A percentile compares a stretch with the other conserved stretches of the same genome.
These are phyloP conservation scores for Thermochaetoides thermophila DNA, from an alignment of 495 filamentous ascomycete species.

Conservation along the genomic window DNA sequence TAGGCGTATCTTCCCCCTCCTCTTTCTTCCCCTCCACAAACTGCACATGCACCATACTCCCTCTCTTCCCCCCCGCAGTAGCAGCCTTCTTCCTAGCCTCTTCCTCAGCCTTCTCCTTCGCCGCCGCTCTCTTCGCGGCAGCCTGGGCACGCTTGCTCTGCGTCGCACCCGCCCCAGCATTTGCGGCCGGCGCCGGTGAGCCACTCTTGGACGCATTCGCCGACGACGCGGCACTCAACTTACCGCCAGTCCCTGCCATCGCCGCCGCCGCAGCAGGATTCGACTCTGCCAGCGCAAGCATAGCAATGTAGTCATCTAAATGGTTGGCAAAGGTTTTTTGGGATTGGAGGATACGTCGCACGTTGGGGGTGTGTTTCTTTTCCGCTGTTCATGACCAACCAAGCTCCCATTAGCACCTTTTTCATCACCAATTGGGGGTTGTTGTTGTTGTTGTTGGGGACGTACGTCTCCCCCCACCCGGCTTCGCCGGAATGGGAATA, in stretches of 20 bases:
- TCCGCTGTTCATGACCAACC: too few relatives aligned
- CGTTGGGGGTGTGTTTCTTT: conserved; percentile 57
- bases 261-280: conserved; percentile 16
- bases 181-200: conserved; percentile 9
- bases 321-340: conserved; percentile 90
- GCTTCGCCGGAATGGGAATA: conserved; percentile 44
- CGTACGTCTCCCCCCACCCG: conserved; percentile 12
- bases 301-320: conserved; percentile 74
- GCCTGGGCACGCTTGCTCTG: conserved; percentile 13
- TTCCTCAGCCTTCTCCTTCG: conserved; percentile 11
- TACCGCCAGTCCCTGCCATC: conserved; percentile 6
- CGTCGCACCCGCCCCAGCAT: not conserved
- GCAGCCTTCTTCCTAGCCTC: conserved; percentile 12
- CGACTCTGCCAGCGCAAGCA: conserved; percentile 35
- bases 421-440: too few relatives aligned
- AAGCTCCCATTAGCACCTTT: too few relatives aligned
- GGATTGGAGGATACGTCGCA: conserved; percentile 78
- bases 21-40: too few relatives aligned
- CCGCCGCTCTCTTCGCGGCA: conserved; percentile 14
- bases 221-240: conserved; percentile 10
- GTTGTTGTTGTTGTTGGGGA: too few relatives aligned
- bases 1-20: conserved; percentile 1
- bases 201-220: conserved; percentile 10
- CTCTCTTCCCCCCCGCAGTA: too few relatives aligned
- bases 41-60: too few relatives aligned